These are phyloP conservation scores for Cladosporium sp. DNA, from an alignment of 2,329 filamentous ascomycete species.

Conservation along the genomic window DNA sequence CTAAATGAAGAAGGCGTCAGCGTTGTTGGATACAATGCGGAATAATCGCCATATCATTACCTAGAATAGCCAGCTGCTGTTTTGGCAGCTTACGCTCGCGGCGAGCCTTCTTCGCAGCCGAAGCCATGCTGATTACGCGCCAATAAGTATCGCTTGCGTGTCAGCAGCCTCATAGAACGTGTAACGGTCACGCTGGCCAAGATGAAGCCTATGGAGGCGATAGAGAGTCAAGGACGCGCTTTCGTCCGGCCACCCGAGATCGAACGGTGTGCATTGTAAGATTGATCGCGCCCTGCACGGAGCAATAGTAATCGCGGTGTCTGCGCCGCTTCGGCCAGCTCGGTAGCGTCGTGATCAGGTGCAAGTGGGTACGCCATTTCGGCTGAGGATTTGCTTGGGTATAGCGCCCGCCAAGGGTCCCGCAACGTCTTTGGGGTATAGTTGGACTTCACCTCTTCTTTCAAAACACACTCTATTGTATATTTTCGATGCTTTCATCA, in stretches of 20 bases:
- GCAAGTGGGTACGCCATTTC: background rate
- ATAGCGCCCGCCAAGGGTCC: constrained; percentile 3
- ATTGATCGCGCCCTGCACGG: background rate
- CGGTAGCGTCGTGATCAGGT: background rate
- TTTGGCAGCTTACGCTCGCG: constrained; percentile 60
- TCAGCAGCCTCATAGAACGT: background rate
- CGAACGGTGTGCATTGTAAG: background rate
- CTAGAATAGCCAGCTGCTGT: constrained; percentile 72
- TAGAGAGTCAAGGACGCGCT: background rate
- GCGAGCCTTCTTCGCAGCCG: constrained; percentile 11
- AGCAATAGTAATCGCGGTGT: background rate
- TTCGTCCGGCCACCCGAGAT: background rate
- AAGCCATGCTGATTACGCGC: constrained; percentile 14
- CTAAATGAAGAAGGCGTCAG: constrained; percentile 43
- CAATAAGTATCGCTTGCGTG: background rate
- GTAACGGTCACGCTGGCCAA: background rate
- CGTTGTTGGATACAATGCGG: background rate
- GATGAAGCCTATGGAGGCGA: background rate
- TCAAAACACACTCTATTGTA: too few species aligned
- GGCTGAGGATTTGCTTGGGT: background rate
- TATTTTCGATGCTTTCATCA: too few species aligned
- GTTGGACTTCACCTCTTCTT: constrained; percentile 9
- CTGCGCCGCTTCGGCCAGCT: background rate
- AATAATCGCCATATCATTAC: constrained; percentile 48
- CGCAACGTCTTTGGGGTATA: constrained; percentile 2